Conservation (phyloP, 805 yeast species). For the Schwanniomyces vanrijiae region DNA sequence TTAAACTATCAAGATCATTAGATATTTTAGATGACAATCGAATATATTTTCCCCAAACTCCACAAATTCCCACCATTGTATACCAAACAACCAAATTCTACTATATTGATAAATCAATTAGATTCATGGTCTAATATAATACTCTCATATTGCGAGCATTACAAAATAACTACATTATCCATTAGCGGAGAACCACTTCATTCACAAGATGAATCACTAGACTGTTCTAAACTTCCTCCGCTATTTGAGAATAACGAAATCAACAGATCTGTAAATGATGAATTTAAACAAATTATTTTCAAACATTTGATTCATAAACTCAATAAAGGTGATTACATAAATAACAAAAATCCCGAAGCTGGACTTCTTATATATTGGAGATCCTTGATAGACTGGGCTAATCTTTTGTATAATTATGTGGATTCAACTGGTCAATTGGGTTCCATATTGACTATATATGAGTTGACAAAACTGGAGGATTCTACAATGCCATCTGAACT, state of each 20-base stretch:
- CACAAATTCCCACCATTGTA: slow-evolving; percentile 83
- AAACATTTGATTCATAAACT: slow-evolving; percentile 50
- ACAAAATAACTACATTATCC: slow-evolving; percentile 38
- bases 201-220: slow-evolving; percentile 22
- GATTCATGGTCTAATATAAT: slow-evolving; percentile 75
- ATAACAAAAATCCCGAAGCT: slow-evolving; percentile 53
- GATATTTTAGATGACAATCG: slow-evolving; percentile 1
- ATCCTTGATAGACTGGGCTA: slow-evolving; percentile 52
- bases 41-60: slow-evolving; percentile 41
- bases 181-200: slow-evolving; percentile 28
- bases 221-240: slow-evolving; percentile 21
- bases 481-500: slow-evolving; percentile 56
- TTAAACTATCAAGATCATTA: not conserved
- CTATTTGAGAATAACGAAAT: slow-evolving; percentile 55
- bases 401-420: slow-evolving; percentile 30
- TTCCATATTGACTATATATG: slow-evolving; percentile 78
- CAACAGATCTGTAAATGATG: slow-evolving; percentile 53
- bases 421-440: slow-evolving; percentile 78
- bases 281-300: slow-evolving; percentile 57
- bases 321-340: slow-evolving; percentile 57
- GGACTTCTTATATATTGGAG: slow-evolving; percentile 65
- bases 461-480: slow-evolving; percentile 65
- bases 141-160: slow-evolving; percentile 55
- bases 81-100: slow-evolving; percentile 83
- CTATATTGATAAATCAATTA: slow-evolving; percentile 74